Evolutionary conservation across 768 basidiomycete species (phyloP).

Genomic region (Podaxis mareebaensis): DNA sequence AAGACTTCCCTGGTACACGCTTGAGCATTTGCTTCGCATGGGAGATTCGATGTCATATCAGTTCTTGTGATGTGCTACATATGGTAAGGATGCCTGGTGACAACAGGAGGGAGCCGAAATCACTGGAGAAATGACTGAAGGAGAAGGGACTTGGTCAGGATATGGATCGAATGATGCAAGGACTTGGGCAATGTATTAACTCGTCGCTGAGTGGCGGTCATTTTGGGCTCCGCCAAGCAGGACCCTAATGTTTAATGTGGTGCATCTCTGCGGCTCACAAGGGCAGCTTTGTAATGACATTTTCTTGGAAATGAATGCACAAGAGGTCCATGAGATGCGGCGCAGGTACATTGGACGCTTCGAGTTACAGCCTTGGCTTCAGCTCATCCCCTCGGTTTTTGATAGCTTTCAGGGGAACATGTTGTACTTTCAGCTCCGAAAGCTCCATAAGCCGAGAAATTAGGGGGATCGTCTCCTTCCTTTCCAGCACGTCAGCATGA

Average conservation of each 20-base stretch:
- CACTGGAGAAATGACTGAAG: background rate
- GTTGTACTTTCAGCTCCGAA: background rate
- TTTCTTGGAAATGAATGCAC: no score
- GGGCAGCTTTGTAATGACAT: no score
- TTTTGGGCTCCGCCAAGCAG: background rate
- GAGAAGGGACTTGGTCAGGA: background rate
- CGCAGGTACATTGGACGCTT: no score
- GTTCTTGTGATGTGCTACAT: constrained; percentile 6
- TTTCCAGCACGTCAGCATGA: background rate
- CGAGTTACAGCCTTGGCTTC: background rate
- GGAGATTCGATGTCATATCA: constrained; percentile 7
- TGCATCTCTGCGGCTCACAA: no score
- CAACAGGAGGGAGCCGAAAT: background rate
- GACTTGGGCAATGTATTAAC: background rate
- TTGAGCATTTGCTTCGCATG: constrained; percentile 3
- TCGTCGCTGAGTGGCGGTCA: background rate
- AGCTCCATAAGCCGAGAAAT: background rate
- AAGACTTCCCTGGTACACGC: background rate
- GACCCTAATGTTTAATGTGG: no score
- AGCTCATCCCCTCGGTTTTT: background rate
- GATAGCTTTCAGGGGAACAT: background rate
- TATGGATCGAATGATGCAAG: background rate
- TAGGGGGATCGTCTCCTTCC: background rate
- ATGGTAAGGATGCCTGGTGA: background rate
- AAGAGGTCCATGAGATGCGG: no score